Percentiles rank a stretch among this genome's conserved stretches.
These are phyloP conservation scores for Wallacemonas collosoma DNA, from an alignment of 208 protist genomes.

Conservation along the genomic window DNA sequence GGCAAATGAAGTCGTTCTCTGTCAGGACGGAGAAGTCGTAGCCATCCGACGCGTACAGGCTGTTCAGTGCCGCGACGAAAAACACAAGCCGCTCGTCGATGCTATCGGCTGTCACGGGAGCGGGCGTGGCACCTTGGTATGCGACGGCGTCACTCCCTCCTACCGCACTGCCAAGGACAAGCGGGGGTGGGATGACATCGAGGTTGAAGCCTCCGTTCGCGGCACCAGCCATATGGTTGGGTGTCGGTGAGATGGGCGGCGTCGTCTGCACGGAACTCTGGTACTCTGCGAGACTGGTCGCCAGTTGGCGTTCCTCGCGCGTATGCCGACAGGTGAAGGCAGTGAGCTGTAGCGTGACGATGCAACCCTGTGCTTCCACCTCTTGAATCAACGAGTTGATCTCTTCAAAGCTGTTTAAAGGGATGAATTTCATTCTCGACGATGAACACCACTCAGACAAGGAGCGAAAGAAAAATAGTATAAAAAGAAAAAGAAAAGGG, in stretches of 20 bases:
- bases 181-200: slow-evolving; percentile 21
- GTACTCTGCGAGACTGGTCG: slow-evolving; percentile 51
- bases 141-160: slow-evolving; percentile 1
- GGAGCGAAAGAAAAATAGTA: too few relatives aligned
- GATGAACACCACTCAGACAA: too few relatives aligned
- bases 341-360: slow-evolving; percentile 65
- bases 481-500: too few relatives aligned
- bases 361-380: slow-evolving; percentile 70
- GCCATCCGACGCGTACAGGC: slow-evolving; percentile 67
- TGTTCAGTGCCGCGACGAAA: slow-evolving; percentile 73
- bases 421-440: slow-evolving; percentile 74
- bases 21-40: slow-evolving; percentile 82
- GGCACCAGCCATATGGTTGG: not conserved
- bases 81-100: slow-evolving; percentile 76
- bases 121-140: not conserved
- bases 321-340: slow-evolving; percentile 83
- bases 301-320: slow-evolving; percentile 58
- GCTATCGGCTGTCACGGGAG: slow-evolving; percentile 24
- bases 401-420: slow-evolving; percentile 62
- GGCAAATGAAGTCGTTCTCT: slow-evolving; percentile 62
- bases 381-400: slow-evolving; percentile 74
- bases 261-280: slow-evolving; percentile 52
- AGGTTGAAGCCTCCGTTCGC: slow-evolving; percentile 16
- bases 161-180: slow-evolving; percentile 24
- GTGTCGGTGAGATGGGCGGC: slow-evolving; percentile 50